These are phyloP conservation scores for Fusarium gaditjirri DNA, from an alignment of 2,329 filamentous ascomycete genomes.

Conservation along the genomic window DNA sequence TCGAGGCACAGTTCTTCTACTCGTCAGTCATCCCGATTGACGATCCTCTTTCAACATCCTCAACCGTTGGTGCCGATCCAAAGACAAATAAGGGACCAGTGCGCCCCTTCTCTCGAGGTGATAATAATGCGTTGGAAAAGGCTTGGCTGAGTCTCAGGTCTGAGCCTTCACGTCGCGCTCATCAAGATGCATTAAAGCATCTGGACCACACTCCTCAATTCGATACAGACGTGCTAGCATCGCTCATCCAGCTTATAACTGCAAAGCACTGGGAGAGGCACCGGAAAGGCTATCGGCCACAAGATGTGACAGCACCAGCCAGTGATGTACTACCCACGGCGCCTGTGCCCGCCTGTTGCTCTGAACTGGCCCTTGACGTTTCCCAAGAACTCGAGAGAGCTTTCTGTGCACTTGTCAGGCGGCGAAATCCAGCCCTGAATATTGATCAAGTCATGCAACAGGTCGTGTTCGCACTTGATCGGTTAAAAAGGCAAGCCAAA, in stretches of 20 bases:
- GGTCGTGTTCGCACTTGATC: conserved; percentile 53
- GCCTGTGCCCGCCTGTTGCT: conserved; percentile 58
- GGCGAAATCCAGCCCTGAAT: conserved; percentile 52
- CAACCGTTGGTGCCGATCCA: conserved; percentile 62
- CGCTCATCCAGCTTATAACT: conserved; percentile 57
- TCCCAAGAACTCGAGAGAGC: conserved; percentile 58
- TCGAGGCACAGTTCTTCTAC: conserved; percentile 85
- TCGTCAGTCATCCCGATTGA: conserved; percentile 84
- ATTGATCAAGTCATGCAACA: conserved; percentile 58
- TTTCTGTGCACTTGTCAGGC: conserved; percentile 62
- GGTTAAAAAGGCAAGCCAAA: conserved; percentile 30
- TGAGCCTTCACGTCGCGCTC: conserved; percentile 59
- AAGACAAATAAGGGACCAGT: conserved; percentile 69
- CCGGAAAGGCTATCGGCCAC: conserved; percentile 49
- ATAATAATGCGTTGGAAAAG: conserved; percentile 82
- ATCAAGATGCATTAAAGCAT: conserved; percentile 51
- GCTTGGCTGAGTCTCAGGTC: conserved; percentile 75
- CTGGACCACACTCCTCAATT: conserved; percentile 17
- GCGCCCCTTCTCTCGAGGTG: conserved; percentile 80
- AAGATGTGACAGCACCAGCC: conserved; percentile 45
- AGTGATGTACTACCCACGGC: conserved; percentile 47
- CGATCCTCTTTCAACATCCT: conserved; percentile 79
- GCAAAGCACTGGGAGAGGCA: conserved; percentile 61
- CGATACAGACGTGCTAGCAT: conserved; percentile 26
- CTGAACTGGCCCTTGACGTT: conserved; percentile 59